Percentiles rank a stretch among this genome's conserved stretches.
These are phyloP conservation scores for Thielaviopsis euricoi DNA, from an alignment of 2,329 filamentous ascomycete species.

Conservation along the genomic window DNA sequence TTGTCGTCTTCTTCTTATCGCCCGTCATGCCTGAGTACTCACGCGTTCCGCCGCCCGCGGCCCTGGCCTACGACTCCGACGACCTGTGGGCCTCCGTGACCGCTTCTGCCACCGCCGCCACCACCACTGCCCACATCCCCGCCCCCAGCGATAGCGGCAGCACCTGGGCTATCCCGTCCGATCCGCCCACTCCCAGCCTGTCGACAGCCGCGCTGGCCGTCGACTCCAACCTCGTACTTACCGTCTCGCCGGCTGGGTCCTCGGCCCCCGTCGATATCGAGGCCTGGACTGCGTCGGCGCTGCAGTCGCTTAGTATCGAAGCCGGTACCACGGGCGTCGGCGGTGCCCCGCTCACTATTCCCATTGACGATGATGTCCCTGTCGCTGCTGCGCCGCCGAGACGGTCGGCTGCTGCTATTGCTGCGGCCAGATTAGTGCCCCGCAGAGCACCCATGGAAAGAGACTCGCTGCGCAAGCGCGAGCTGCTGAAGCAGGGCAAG, in stretches of 20 bases:
- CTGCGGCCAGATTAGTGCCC: constrained; percentile 16
- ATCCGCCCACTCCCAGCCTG: constrained; percentile 6
- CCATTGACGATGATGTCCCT: constrained; percentile 58
- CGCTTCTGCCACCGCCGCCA: background rate
- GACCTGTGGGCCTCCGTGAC: constrained; percentile 1
- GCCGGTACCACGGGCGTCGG: constrained; percentile 37
- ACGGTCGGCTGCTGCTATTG: background rate
- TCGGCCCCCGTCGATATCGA: constrained; percentile 37
- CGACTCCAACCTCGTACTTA: too few species aligned
- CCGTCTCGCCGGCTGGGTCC: too few species aligned
- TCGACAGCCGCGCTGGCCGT: background rate
- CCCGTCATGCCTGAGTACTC: background rate
- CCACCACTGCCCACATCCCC: background rate
- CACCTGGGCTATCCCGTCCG: constrained; percentile 9
- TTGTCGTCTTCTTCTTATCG: too few species aligned
- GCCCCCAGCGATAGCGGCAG: constrained; percentile 1
- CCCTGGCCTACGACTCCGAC: background rate
- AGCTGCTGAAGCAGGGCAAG: constrained; percentile 71
- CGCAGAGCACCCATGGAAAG: constrained; percentile 30
- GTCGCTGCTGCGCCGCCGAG: constrained; percentile 12
- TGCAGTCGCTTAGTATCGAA: constrained; percentile 38
- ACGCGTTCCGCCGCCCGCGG: background rate
- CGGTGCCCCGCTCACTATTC: constrained; percentile 52
- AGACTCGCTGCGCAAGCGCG: constrained; percentile 45
- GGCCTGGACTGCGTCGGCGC: constrained; percentile 46